These are phyloP conservation scores for Epichloe bromicola DNA, from an alignment of 2,329 filamentous ascomycete genomes.

Conservation along the genomic window DNA sequence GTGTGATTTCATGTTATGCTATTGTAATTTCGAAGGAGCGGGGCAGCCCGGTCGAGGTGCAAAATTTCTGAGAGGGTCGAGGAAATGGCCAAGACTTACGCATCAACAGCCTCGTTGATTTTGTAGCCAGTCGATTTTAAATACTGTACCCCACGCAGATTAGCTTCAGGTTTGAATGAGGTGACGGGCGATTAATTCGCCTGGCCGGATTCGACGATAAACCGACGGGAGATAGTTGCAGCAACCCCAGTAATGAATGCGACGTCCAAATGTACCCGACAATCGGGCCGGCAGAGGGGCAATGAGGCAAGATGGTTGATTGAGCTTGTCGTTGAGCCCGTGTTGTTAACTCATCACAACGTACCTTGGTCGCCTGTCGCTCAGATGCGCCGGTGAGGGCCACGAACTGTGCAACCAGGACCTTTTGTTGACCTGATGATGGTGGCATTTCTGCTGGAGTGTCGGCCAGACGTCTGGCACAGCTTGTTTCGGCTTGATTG, in stretches of 20 bases:
- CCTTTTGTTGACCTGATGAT: slow-evolving; percentile 25
- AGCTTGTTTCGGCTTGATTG: background rate
- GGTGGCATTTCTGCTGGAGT: slow-evolving; percentile 22
- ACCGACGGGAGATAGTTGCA: background rate
- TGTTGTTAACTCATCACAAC: slow-evolving; percentile 11
- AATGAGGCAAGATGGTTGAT: background rate
- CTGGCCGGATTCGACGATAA: background rate
- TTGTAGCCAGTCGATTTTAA: slow-evolving; percentile 36
- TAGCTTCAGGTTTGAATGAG: slow-evolving; percentile 9
- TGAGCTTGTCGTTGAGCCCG: background rate
- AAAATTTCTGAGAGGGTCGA: background rate
- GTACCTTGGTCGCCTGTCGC: slow-evolving; percentile 31
- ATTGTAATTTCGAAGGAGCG: background rate
- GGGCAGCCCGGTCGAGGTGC: background rate
- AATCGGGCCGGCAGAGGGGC: slow-evolving; percentile 2
- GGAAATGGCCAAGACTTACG: slow-evolving; percentile 32
- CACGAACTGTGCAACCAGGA: slow-evolving; percentile 28
- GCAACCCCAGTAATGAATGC: background rate
- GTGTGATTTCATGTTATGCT: background rate
- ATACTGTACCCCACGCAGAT: slow-evolving; percentile 23
- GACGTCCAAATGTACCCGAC: background rate
- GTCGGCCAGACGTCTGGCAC: background rate
- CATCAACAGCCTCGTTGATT: slow-evolving; percentile 40
- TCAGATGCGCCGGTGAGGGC: slow-evolving; percentile 30
- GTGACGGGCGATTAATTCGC: background rate